Percentiles rank a stretch among this genome's conserved stretches.
phyloP scores from a whole-genome alignment of 2,329 filamentous ascomycete species.

The Beauveria sp. region DNA sequence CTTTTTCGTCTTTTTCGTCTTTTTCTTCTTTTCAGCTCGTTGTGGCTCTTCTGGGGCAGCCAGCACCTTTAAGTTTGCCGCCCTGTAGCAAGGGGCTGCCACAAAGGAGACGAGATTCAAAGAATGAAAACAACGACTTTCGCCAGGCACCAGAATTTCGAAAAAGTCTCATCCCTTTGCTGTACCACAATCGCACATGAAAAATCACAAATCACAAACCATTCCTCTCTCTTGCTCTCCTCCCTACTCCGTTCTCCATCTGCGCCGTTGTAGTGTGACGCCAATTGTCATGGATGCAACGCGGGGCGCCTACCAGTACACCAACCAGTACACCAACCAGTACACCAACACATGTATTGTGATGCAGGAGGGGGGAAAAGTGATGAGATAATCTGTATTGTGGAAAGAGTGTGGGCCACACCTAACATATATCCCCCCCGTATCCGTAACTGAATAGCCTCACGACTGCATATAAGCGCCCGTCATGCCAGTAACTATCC shows the following conservation, averaged over 20 bases:
- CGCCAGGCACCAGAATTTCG: neutral
- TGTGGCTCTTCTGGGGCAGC: neutral
- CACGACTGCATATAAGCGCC: neutral
- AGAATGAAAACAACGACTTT: neutral
- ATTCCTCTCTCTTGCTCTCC: neutral
- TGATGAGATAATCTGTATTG: no score
- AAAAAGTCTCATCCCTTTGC: neutral
- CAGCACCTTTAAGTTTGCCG: neutral
- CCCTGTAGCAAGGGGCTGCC: constrained; percentile 2
- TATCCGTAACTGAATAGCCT: neutral
- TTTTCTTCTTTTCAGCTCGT: neutral
- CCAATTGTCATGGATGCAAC: neutral
- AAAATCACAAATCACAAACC: neutral
- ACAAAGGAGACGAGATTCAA: neutral
- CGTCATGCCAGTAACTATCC: no score
- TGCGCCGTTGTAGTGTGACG: neutral
- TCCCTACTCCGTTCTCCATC: neutral
- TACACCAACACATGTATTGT: neutral
- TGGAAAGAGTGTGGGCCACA: neutral
- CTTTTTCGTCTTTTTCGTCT: neutral
- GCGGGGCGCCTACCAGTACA: neutral
- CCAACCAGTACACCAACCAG: no score
- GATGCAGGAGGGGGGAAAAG: no score
- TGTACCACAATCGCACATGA: neutral
- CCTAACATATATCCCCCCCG: neutral